A percentile compares a stretch with the other conserved stretches of the same genome.
phyloP scores from a whole-genome alignment of 352 stramenopile species.

The Pythium sp. region DNA sequence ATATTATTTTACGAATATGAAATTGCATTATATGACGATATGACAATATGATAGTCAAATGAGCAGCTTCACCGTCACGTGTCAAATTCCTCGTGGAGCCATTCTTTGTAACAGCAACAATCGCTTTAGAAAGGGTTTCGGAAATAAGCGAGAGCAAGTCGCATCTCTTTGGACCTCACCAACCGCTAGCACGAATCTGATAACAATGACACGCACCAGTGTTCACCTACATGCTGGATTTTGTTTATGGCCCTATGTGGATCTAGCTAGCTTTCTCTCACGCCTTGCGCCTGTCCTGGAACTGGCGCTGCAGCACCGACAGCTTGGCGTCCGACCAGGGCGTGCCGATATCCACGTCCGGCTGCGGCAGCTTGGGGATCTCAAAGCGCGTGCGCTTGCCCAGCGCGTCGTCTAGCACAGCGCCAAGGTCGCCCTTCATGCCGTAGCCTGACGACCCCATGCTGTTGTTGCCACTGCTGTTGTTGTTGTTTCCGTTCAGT shows the following conservation, averaged over 20 bases:
- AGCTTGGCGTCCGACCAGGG: constrained; percentile 79
- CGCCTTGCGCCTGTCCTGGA: constrained; percentile 34
- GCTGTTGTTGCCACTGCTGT: constrained; percentile 27
- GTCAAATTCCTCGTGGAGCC: background rate
- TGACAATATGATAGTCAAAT: too few relatives aligned
- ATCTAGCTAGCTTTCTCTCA: background rate
- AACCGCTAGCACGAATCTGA: constrained; percentile 2
- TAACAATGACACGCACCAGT: background rate
- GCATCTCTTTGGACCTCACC: background rate
- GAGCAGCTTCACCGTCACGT: background rate
- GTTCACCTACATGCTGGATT: background rate
- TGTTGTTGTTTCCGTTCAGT: constrained; percentile 16
- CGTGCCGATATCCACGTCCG: constrained; percentile 49
- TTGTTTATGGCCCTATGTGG: background rate
- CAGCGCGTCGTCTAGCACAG: constrained; percentile 31
- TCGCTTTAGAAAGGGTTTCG: constrained; percentile 1
- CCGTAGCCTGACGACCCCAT: constrained; percentile 15
- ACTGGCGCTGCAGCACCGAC: constrained; percentile 37
- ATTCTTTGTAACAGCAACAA: background rate
- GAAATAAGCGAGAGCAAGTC: background rate
- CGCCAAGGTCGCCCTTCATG: constrained; percentile 6
- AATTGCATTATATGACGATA: too few relatives aligned
- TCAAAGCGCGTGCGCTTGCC: constrained; percentile 41
- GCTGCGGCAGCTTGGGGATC: constrained; percentile 76
- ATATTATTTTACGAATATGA: too few relatives aligned